A percentile compares a stretch with the other conserved stretches of the same genome.
Evolutionary conservation across 192 early-diverging fungal species (phyloP).

Genomic region (Entrophospora sp.): DNA sequence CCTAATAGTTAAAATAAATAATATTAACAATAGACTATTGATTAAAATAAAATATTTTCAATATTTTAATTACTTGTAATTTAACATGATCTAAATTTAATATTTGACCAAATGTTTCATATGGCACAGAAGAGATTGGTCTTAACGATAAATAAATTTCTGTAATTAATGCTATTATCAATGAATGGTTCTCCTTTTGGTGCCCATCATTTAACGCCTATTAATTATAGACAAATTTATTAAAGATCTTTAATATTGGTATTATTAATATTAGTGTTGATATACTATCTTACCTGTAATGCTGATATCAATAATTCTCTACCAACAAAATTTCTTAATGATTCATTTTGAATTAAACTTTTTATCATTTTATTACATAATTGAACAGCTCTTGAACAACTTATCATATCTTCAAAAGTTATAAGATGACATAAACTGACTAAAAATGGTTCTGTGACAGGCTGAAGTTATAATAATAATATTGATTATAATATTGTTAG

Average conservation of each 20-base stretch:
- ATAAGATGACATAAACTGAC: slow-evolving; percentile 10
- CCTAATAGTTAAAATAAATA: no score
- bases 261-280: neutral
- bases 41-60: neutral
- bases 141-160: slow-evolving; percentile 16
- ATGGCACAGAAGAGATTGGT: neutral
- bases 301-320: slow-evolving; percentile 6
- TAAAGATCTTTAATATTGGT: neutral
- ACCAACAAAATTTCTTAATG: slow-evolving; percentile 9
- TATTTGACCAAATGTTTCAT: slow-evolving; percentile 10
- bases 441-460: slow-evolving; percentile 5
- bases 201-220: slow-evolving; percentile 20
- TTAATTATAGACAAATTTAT: neutral
- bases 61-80: slow-evolving; percentile 5
- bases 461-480: neutral
- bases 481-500: neutral
- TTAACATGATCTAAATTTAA: neutral
- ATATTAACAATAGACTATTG: neutral
- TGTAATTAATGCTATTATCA: slow-evolving; percentile 13
- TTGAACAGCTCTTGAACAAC: neutral
- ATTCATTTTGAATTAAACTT: neutral
- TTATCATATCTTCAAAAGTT: slow-evolving; percentile 4
- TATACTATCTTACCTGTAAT: neutral
- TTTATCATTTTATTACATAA: slow-evolving; percentile 2
- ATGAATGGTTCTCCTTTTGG: slow-evolving; percentile 13